Base-by-base conservation (phyloP, 1,284 basidiomycete species). In the Psilocybe mexicana region DNA sequence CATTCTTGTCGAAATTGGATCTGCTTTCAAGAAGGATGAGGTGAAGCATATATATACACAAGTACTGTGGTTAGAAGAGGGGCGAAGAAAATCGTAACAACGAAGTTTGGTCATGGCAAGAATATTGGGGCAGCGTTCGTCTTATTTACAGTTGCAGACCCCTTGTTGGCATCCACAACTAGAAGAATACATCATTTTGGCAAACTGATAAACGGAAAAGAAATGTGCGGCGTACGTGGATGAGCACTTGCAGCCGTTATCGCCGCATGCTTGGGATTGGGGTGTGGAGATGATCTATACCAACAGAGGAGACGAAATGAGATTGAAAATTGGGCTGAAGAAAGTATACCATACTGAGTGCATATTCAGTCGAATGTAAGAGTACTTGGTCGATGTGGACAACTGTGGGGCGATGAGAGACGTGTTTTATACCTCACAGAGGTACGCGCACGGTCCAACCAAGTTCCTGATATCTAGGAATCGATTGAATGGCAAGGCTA, bases 131-230 rank as follows among this genome's bases (percentile, higher is more conserved):
- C 30, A 4, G 8, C 5, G 4, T 33, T 33, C 30, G 30, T 33
- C 18, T 52, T 47, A 57, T 49, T 60, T 59, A 60, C 67, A 70
- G 23, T 67, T 58, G 66, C 72, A 72, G 1, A 60, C 56, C 35
- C 61, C 59, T 11, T 55, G 8, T 52, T 61, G 38, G 67, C 72
- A 74, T 23, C 57, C 52, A 58, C 74, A 76, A 12, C 74, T 75
- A 38, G 6, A 48, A 14, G 23, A 33, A 26, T 12, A 24, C n/a
- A 30, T 30, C 10, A 35, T 26, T 46, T 8, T n/a, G 45, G 38
- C 49, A 26, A 46, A 35, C 8, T n/a, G 23, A 8, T 3, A 24
- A n/a, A 12, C 11, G 47, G 12, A 8, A 25, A 12, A 38, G 6
- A 46, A n/a, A 14, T 33, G 3, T 14, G 12, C 14, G 43, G 24